A percentile compares a stretch with the other conserved stretches of the same genome.
These are phyloP conservation scores for Aspergillus sp. DNA, from an alignment of 2,329 filamentous ascomycete genomes.

Conservation along the genomic window DNA sequence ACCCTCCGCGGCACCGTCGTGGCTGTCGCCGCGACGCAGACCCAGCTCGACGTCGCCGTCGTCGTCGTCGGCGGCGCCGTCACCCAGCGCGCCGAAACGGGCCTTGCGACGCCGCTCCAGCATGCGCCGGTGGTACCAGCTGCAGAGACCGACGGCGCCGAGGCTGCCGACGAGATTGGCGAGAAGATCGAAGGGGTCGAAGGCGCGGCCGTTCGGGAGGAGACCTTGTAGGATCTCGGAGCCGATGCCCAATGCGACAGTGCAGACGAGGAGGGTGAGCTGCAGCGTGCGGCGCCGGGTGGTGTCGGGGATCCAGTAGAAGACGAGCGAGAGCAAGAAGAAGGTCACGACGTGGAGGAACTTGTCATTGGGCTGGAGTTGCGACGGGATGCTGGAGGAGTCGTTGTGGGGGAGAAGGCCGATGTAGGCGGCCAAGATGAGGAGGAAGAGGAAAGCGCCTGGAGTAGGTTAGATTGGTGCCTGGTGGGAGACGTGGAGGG, in stretches of 20 bases:
- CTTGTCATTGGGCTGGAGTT: constrained; percentile 77
- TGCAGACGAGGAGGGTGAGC: constrained; percentile 77
- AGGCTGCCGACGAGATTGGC: constrained; percentile 82
- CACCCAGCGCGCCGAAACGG: constrained; percentile 69
- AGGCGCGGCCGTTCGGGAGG: constrained; percentile 68
- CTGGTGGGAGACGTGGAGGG: neutral
- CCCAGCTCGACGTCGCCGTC: constrained; percentile 72
- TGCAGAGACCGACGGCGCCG: constrained; percentile 68
- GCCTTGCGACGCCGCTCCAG: constrained; percentile 76
- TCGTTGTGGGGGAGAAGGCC: constrained; percentile 63
- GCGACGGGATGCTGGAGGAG: constrained; percentile 39
- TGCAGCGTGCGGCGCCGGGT: constrained; percentile 80
- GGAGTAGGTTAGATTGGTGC: constrained; percentile 5
- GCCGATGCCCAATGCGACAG: constrained; percentile 56
- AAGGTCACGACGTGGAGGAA: constrained; percentile 82
- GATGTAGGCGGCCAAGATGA: constrained; percentile 73
- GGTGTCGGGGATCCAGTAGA: constrained; percentile 98
- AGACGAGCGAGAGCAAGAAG: constrained; percentile 76
- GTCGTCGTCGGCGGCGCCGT: constrained; percentile 37
- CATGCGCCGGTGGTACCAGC: constrained; percentile 95
- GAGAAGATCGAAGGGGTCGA: constrained; percentile 80
- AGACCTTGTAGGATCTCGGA: constrained; percentile 59
- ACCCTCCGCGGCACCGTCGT: constrained; percentile 24
- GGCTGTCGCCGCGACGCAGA: constrained; percentile 43
- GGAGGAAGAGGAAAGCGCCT: constrained; percentile 66